Percentiles rank a stretch among this genome's conserved stretches.
These are phyloP conservation scores for Myxozyma kluyveri DNA, from an alignment of 805 yeast species.

Conservation along the genomic window DNA sequence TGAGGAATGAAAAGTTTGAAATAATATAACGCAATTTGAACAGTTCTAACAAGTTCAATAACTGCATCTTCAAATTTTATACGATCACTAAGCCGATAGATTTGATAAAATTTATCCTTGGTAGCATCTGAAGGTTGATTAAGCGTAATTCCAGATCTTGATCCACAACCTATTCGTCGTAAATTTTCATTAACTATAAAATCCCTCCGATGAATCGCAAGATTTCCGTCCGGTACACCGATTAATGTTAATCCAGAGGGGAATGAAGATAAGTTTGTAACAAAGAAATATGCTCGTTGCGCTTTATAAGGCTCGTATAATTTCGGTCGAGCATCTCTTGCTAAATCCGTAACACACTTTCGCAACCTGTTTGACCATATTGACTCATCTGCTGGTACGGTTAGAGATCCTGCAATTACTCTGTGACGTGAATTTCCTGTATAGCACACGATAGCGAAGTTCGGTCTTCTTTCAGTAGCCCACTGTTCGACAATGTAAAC, in stretches of 20 bases:
- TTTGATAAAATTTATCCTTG: conserved; percentile 74
- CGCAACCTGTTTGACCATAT: conserved; percentile 55
- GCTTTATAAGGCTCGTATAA: conserved; percentile 47
- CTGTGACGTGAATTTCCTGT: conserved; percentile 77
- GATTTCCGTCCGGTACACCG: conserved; percentile 62
- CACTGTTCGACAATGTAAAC: conserved; percentile 93
- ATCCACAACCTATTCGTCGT: conserved; percentile 75
- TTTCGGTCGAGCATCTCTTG: conserved; percentile 59
- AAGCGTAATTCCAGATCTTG: conserved; percentile 73
- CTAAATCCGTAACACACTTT: conserved; percentile 62
- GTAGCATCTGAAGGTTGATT: conserved; percentile 73
- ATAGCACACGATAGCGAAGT: conserved; percentile 70
- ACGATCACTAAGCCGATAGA: conserved; percentile 53
- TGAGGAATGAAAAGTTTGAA: conserved; percentile 67
- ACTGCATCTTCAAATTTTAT: conserved; percentile 66
- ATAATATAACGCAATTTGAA: conserved; percentile 75
- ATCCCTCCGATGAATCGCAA: conserved; percentile 29
- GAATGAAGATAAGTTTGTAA: conserved; percentile 77
- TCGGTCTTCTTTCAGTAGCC: conserved; percentile 66
- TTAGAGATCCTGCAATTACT: conserved; percentile 59
- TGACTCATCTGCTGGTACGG: conserved; percentile 47
- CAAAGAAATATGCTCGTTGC: conserved; percentile 59
- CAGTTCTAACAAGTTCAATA: conserved; percentile 65
- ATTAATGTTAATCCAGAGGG: conserved; percentile 72
- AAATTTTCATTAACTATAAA: conserved; percentile 76